Base-by-base conservation (phyloP, 2,329 filamentous ascomycete genomes). In the Knoxdaviesia capensis region DNA sequence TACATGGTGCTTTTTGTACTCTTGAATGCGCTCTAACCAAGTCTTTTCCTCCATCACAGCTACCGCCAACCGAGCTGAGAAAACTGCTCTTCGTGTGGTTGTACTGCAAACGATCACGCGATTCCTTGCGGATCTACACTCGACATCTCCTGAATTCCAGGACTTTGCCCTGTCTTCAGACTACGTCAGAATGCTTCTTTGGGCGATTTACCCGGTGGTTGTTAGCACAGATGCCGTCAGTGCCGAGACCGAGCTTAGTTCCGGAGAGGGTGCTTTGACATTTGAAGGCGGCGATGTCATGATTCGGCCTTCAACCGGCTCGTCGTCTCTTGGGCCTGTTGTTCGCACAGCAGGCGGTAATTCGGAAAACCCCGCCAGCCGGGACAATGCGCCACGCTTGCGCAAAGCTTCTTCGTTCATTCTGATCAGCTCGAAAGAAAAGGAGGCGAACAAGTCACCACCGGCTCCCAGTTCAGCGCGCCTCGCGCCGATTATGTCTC, bases 321-420 rank as follows among this genome's bases (percentile, higher is more conserved):
- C 74, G 1, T 74, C 75, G 10, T 67, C 71, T 4, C 66, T 70
- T 6, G 64, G 73, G 52, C 79, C 81, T 1, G 80, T 88, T 33
- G 72, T 94, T 20, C 74, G 81, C 47, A 20, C 20, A 20, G 20
- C 20, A 20, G 20, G 20, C 20, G 20, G 20, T 20, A 20, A 20
- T 20, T 20, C 20, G 20, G 20, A 20, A 20, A 20, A 20, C 20
- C 20, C 20, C 3, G 20, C 20, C 20, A 20, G 20, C 20, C 20
- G 20, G 20, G 20, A 20, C 20, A 20, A 20, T 20, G 20, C 52
- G 3, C 72, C 75, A 6, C 73, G 77, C 20, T 65, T 92, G 30
- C 75, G 79, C 33, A 76, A 87, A 50, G 80, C 83, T 2, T 94
- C 88, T 0, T 94, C 88, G 0, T 98, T 96, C 55, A 77, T 96